Base-by-base conservation (phyloP, 495 filamentous ascomycete genomes). In the Tuber brumale region DNA sequence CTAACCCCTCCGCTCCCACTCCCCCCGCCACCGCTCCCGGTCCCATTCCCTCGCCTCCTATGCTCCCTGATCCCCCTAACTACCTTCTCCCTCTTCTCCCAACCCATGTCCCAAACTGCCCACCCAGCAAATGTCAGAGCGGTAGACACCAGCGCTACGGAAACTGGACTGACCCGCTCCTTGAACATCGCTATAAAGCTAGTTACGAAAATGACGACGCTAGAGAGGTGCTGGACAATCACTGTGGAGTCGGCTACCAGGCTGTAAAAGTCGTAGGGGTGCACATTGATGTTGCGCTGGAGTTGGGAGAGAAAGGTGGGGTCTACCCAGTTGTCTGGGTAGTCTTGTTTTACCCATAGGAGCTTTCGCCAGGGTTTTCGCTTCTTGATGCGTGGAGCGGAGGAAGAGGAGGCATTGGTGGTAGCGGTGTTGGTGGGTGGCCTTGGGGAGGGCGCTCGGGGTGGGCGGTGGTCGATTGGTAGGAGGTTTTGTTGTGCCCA, bases 261-360 rank as follows among this genome's bases (percentile, higher is more conserved):
- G 3, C 94, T 93, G 94, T 96, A 99, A 86, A 99, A 99, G 82
- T 98, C 94, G 82, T 99, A 99, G 0, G 95, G 94, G 69, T 94
- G 91, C 61, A 98, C 90, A 27, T 94, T 91, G 19, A 95, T 95
- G 83, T 99, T 99, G 37, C 95, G 91, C 83, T 99, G 96, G 16
- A 99, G 89, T 78, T 97, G 93, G 81, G 96, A 94, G 75, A 99
- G 91, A 81, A 99, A 99, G 37, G 94, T 97, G 83, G 94, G 93
- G 83, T 99, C 95, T 71, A 96, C 98, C 85, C 97, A 98, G 83
- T 99, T 99, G 85, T 99, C 95, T 31, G 96, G 95, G 84, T 97
- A 99, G 69, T 92, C 93, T 81, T 99, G 95, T 83, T 97, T 97
- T 76, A 99, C 94, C 95, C 95, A 99, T 27, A 99, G 87, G 76